Base-by-base conservation (phyloP, 176 grass and related monocot genomes). In the Neostapfia colusana region DNA sequence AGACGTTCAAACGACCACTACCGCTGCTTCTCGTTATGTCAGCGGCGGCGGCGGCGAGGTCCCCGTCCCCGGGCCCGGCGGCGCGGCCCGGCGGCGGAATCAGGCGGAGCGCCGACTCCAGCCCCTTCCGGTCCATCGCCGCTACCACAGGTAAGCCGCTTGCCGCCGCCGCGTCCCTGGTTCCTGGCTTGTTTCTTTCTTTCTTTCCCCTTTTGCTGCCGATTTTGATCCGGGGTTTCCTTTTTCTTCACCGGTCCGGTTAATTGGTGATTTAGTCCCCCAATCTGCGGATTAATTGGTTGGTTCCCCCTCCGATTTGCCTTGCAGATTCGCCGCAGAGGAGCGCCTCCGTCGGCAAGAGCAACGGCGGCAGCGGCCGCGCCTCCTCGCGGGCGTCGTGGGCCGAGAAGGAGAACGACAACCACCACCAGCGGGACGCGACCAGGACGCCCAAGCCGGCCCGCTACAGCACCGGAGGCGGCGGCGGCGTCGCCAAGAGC, bases 331-430 rank as follows among this genome's bases (percentile, higher is more conserved):
- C 67, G 28, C 71, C 51, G 77, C 84, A 77, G 49, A 88, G 61
- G 78, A 83, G 18, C 25, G 60, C 79, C 43, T 73, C 85, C n/a
- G 16, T 42, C 38, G 77, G 66, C 31, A 96, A 79, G 72, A 65
- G 18, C 35, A 59, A 26, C 11, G 40, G 80, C 56, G 26, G 58
- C 56, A n/a, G 58, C 48, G 41, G 67, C 63, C 31, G 70, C 69
- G 51, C 45, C 17, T 88, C 89, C 49, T 56, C 41, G 35, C 82
- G 81, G 4, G 17, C 60, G 7, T 63, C 40, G 41, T 78, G 77
- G 4, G 13, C 67, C 7, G 88, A 88, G 67, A 90, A 83, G 81
- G 89, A 98, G 91, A 94, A 94, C 65, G 67, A 88, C 53, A 90
- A 88, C 65, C 54, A 88, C 38, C 54, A 89, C 14, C 70, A 87